Conservation (phyloP, 2,329 filamentous ascomycete species). For the Teratosphaeria epicoccoides region DNA sequence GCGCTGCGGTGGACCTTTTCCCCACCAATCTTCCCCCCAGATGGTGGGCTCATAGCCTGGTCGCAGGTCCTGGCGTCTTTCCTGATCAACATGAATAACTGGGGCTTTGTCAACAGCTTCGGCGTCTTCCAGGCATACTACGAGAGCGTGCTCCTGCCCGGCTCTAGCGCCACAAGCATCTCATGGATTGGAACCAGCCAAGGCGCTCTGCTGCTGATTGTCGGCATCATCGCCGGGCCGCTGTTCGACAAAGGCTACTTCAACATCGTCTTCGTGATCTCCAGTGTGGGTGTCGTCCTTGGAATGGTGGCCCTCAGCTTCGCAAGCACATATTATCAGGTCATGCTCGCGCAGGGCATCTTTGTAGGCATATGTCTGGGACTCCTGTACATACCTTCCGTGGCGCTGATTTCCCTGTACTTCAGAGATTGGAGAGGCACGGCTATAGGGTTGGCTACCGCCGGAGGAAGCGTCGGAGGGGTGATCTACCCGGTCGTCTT, state of each 20-base stretch:
- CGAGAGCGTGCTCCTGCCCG: constrained; percentile 29
- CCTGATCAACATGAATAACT: constrained; percentile 39
- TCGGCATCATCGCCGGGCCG: constrained; percentile 37
- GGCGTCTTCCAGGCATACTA: constrained; percentile 38
- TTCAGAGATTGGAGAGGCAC: constrained; percentile 2
- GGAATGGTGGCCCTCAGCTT: constrained; percentile 42
- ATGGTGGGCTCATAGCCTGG: constrained; percentile 38
- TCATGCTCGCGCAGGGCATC: constrained; percentile 39
- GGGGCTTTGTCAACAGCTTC: constrained; percentile 13
- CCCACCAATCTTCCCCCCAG: too few species aligned
- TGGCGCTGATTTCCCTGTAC: constrained; percentile 28
- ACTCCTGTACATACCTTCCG: constrained; percentile 35
- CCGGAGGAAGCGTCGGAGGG: constrained; percentile 4
- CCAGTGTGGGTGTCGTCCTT: constrained; percentile 36
- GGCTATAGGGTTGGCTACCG: constrained; percentile 3
- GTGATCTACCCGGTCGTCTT: neutral
- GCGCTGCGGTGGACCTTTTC: too few species aligned
- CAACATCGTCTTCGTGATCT: constrained; percentile 31
- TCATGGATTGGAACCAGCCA: constrained; percentile 44
- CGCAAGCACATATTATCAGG: constrained; percentile 37
- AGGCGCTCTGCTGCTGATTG: constrained; percentile 35
- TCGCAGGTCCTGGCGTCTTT: constrained; percentile 37
- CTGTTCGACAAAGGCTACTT: constrained; percentile 41
- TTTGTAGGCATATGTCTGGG: constrained; percentile 28
- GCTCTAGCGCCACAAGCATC: constrained; percentile 32